Evolutionary conservation across 352 stramenopile species (phyloP).

Genomic region (Globisporangium canariense): DNA sequence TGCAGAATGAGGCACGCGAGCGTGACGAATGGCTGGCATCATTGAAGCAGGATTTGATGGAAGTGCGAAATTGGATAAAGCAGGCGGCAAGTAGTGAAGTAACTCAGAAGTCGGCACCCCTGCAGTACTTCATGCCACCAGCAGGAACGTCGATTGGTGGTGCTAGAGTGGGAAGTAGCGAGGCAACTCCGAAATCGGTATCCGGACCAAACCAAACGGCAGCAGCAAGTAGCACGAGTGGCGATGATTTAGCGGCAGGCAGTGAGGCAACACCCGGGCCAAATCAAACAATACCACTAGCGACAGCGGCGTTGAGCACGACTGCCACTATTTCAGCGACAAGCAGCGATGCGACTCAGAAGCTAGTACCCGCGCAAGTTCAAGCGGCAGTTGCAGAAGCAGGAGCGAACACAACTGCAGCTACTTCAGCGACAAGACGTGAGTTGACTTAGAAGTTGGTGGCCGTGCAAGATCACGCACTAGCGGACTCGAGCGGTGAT

Average conservation of each 20-base stretch:
- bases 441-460: too few relatives aligned
- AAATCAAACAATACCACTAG: too few relatives aligned
- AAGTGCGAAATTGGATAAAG: background rate
- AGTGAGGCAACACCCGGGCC: too few relatives aligned
- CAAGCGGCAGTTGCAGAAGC: background rate
- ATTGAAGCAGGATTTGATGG: background rate
- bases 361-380: background rate
- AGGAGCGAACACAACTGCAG: too few relatives aligned
- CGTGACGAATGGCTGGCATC: background rate
- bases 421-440: too few relatives aligned
- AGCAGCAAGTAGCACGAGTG: background rate
- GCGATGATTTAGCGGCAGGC: too few relatives aligned
- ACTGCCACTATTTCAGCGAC: too few relatives aligned
- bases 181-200: background rate
- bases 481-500: background rate
- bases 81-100: background rate
- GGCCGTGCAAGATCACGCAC: too few relatives aligned
- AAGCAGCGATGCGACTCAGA: background rate
- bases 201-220: background rate
- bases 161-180: background rate
- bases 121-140: background rate
- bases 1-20: constrained; percentile 2
- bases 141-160: background rate
- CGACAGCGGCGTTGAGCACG: too few relatives aligned
- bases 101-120: background rate